phyloP scores from a whole-genome alignment of 2,329 filamentous ascomycete genomes.

The Curvularia lunata region DNA sequence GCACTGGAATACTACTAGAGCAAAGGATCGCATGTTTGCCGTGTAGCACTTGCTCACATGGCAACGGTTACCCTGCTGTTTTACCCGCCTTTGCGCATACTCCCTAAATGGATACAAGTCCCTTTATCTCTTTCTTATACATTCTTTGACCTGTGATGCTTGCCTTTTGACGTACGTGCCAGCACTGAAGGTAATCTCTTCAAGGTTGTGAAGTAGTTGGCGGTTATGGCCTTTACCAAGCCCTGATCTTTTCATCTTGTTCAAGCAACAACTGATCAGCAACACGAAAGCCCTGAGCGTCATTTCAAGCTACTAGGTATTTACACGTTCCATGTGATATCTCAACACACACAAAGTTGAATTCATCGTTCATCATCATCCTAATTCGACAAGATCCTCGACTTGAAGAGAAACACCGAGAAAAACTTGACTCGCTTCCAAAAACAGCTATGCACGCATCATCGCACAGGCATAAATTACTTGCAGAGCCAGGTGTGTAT shows the following conservation, averaged over 20 bases:
- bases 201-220: neutral
- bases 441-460: neutral
- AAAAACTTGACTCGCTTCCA: no score
- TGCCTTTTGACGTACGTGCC: neutral
- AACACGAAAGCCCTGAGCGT: neutral
- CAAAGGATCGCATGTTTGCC: constrained; percentile 16
- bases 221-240: neutral
- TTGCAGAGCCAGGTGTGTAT: neutral
- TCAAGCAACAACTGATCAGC: neutral
- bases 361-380: neutral
- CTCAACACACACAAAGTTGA: neutral
- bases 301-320: no score
- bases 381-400: neutral
- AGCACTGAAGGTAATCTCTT: no score
- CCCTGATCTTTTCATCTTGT: neutral
- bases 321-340: no score
- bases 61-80: constrained; percentile 33
- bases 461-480: neutral
- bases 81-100: constrained; percentile 28
- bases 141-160: neutral
- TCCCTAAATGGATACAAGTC: constrained; percentile 16
- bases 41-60: constrained; percentile 23
- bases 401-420: neutral
- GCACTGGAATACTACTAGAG: constrained; percentile 32
- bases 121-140: neutral